Evolutionary conservation across 345 rosid species (phyloP).

Genomic region (Dipteronia sinensis): DNA sequence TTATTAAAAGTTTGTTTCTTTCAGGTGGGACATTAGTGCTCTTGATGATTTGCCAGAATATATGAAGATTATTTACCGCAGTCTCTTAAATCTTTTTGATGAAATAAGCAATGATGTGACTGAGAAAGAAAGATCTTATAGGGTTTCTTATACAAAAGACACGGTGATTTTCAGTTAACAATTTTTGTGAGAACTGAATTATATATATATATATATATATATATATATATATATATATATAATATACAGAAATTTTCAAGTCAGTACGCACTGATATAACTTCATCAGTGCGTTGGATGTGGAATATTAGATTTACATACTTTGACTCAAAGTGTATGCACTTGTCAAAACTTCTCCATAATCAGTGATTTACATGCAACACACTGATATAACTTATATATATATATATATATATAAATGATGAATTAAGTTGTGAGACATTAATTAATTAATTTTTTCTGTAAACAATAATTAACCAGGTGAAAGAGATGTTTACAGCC

Average conservation of each 20-base stretch:
- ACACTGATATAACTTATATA: no score
- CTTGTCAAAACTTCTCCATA: no score
- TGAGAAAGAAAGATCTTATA: neutral
- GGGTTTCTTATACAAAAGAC: neutral
- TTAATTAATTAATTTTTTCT: neutral
- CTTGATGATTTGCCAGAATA: slow-evolving; percentile 5
- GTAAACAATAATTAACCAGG: neutral
- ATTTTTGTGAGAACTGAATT: no score
- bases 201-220: no score
- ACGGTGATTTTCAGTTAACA: neutral
- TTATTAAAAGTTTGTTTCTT: neutral
- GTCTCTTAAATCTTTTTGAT: neutral
- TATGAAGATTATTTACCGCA: neutral
- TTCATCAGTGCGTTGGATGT: no score
- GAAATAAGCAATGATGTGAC: neutral
- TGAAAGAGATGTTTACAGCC: neutral
- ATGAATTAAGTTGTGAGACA: slow-evolving; percentile 2
- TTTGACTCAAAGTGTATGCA: no score
- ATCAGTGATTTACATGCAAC: no score
- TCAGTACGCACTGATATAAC: no score
- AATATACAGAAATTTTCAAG: no score
- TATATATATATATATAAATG: no score
- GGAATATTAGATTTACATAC: no score
- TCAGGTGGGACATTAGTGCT: slow-evolving; percentile 11
- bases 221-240: no score